Evolutionary conservation across 805 yeast genomes (phyloP).

Genomic region (Hanseniaspora guilliermondii): DNA sequence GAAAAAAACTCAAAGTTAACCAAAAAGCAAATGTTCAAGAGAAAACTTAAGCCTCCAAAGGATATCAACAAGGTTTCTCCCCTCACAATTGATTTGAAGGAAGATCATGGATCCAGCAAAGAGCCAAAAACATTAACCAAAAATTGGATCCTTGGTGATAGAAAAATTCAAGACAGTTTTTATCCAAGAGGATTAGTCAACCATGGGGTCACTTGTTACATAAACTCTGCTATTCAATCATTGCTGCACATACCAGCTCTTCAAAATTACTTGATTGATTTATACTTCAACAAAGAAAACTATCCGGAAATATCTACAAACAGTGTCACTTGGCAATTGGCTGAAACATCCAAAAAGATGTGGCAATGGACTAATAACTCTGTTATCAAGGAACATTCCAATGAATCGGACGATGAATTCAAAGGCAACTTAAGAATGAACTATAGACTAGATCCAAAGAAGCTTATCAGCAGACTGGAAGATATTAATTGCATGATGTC

Average conservation of each 20-base stretch:
- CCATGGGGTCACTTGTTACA: conserved; percentile 93
- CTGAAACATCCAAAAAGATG: conserved; percentile 57
- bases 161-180: conserved; percentile 20
- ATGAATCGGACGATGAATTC: neutral
- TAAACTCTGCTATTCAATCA: conserved; percentile 89
- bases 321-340: conserved; percentile 54
- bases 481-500: conserved; percentile 94
- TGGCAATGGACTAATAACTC: conserved; percentile 39
- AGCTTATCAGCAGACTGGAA: conserved; percentile 53
- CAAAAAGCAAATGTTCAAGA: conserved; percentile 4
- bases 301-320: conserved; percentile 32
- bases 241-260: conserved; percentile 84
- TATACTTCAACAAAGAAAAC: neutral
- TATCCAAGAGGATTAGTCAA: conserved; percentile 66
- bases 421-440: conserved; percentile 27
- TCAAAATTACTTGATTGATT: conserved; percentile 54
- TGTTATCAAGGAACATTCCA: neutral
- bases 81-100: conserved; percentile 29
- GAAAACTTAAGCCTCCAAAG: neutral
- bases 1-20: neutral
- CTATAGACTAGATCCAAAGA: conserved; percentile 54
- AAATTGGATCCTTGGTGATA: conserved; percentile 51
- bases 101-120: conserved; percentile 52
- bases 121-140: conserved; percentile 47
- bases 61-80: neutral